Evolutionary conservation across 345 rosid genomes (phyloP).

Genomic region (Brassica incana): DNA sequence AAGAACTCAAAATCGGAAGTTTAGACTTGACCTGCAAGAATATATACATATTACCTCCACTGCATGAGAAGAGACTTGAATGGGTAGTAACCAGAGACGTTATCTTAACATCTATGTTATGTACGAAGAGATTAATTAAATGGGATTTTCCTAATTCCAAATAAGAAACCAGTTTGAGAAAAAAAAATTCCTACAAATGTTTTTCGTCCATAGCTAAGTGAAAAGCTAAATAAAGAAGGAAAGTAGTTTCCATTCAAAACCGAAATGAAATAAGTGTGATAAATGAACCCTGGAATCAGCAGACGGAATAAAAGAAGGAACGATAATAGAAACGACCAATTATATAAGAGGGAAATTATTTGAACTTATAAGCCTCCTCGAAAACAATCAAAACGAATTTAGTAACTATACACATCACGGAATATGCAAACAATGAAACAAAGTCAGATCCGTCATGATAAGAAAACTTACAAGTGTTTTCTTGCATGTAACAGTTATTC

Average conservation of each 20-base stretch:
- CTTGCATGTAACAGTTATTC: conserved; percentile 94
- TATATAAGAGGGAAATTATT: conserved; percentile 4
- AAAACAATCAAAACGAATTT: conserved; percentile 23
- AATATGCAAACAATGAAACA: conserved; percentile 23
- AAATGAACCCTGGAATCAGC: conserved; percentile 4
- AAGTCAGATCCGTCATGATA: conserved; percentile 23
- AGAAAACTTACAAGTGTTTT: conserved; percentile 78
- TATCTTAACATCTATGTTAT: background rate
- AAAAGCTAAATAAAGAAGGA: conserved; percentile 16
- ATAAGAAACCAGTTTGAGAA: background rate
- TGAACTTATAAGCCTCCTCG: conserved; percentile 2
- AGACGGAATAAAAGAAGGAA: background rate
- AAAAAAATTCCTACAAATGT: conserved; percentile 5
- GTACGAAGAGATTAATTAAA: background rate
- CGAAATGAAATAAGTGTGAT: background rate
- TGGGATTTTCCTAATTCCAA: conserved; percentile 1
- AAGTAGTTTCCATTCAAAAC: background rate
- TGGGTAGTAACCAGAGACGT: conserved; percentile 14
- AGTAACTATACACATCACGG: conserved; percentile 13
- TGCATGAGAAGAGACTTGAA: conserved; percentile 20
- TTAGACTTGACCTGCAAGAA: conserved; percentile 84
- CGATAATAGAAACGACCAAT: background rate
- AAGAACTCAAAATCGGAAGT: conserved; percentile 77
- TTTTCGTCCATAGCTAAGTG: background rate
- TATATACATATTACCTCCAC: conserved; percentile 10